These are phyloP conservation scores for Auricularia heimuer DNA, from an alignment of 768 basidiomycete species.

Conservation along the genomic window DNA sequence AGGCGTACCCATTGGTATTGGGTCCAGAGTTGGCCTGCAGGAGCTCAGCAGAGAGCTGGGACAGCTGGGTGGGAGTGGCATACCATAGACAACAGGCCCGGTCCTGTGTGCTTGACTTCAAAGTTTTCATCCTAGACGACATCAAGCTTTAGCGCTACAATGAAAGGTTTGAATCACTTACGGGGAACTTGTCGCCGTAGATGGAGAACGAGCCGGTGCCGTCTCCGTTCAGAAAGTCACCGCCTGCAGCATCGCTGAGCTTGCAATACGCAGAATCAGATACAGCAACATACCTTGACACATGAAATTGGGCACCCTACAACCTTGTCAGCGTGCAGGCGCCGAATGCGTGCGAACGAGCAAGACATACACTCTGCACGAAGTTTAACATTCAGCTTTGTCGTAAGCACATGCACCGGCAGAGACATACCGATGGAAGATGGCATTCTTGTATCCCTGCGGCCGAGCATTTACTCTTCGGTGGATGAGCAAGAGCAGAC, in stretches of 20 bases:
- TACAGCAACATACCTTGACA: constrained; percentile 58
- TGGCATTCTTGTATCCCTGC: constrained; percentile 86
- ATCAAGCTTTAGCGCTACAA: neutral
- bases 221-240: constrained; percentile 90
- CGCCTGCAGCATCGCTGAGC: constrained; percentile 38
- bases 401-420: neutral
- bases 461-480: constrained; percentile 70
- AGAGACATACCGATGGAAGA: constrained; percentile 71
- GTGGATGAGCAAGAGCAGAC: neutral
- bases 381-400: neutral
- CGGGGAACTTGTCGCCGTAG: constrained; percentile 89
- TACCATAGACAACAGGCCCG: constrained; percentile 90
- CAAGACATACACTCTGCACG: constrained; percentile 54
- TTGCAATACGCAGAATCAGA: neutral
- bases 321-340: constrained; percentile 3
- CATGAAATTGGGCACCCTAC: constrained; percentile 88
- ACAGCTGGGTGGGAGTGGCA: constrained; percentile 7
- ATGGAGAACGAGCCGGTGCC: constrained; percentile 97
- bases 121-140: constrained; percentile 83
- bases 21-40: constrained; percentile 89
- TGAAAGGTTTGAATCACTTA: constrained; percentile 26
- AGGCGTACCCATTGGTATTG: constrained; percentile 76
- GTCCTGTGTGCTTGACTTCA: constrained; percentile 72
- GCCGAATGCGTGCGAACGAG: constrained; percentile 4
- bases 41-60: neutral